phyloP scores from a whole-genome alignment of 352 stramenopile genomes.

The Aphanomyces stellatus region DNA sequence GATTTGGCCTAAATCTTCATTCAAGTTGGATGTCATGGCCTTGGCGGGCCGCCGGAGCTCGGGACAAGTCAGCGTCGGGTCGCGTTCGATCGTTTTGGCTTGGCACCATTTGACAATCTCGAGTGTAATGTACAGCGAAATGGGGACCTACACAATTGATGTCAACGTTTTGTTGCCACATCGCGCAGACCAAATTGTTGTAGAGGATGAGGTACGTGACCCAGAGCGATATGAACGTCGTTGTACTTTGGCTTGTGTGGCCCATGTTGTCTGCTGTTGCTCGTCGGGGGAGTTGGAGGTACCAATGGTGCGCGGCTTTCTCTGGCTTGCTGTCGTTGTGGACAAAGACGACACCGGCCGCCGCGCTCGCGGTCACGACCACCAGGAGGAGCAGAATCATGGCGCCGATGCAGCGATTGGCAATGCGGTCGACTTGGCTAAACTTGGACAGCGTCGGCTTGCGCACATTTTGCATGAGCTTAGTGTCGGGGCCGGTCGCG shows the following conservation, averaged over 20 bases:
- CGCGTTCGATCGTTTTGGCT: slow-evolving; percentile 87
- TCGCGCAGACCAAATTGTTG: slow-evolving; percentile 66
- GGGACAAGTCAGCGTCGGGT: slow-evolving; percentile 36
- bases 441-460: slow-evolving; percentile 74
- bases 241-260: not conserved
- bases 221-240: slow-evolving; percentile 42
- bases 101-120: slow-evolving; percentile 94
- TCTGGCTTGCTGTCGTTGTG: too few species aligned
- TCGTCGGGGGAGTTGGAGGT: not conserved
- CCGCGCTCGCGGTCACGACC: not conserved
- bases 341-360: not conserved
- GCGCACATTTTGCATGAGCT: slow-evolving; percentile 77
- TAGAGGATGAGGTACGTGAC: slow-evolving; percentile 79
- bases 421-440: slow-evolving; percentile 56
- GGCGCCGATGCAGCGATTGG: slow-evolving; percentile 70
- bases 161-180: too few species aligned
- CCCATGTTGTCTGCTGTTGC: too few species aligned
- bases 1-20: slow-evolving; percentile 94
- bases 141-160: slow-evolving; percentile 53
- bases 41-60: slow-evolving; percentile 47
- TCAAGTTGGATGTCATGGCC: slow-evolving; percentile 89
- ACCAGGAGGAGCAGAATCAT: slow-evolving; percentile 65
- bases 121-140: slow-evolving; percentile 97
- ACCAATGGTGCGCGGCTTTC: not conserved
- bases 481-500: slow-evolving; percentile 65